Conservation (phyloP, 495 filamentous ascomycete genomes). For the Podospora anserina region DNA sequence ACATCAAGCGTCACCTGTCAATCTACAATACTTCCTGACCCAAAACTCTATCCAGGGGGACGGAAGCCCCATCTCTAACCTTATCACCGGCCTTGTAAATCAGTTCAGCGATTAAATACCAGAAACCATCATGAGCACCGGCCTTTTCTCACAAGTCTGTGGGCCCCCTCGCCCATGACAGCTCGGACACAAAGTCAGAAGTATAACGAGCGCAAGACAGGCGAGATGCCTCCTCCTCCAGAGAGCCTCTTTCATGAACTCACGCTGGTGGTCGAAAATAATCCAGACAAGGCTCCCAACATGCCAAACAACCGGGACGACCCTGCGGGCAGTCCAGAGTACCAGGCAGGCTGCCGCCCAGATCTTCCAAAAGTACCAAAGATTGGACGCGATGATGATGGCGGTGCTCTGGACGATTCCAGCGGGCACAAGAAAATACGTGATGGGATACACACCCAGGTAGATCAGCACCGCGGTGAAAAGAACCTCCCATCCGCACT, state of each 20-base stretch:
- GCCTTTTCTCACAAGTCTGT: not conserved
- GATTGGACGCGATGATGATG: not conserved
- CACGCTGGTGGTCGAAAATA: not conserved
- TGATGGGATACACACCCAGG: not conserved
- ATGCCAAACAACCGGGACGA: not conserved
- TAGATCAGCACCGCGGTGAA: not conserved
- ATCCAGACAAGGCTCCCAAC: not conserved
- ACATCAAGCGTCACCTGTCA: not conserved
- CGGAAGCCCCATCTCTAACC: too few relatives aligned
- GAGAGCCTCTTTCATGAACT: not conserved
- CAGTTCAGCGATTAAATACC: too few relatives aligned
- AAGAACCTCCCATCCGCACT: not conserved
- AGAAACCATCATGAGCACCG: too few relatives aligned
- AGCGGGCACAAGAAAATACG: not conserved
- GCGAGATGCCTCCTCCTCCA: not conserved
- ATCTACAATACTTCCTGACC: not conserved
- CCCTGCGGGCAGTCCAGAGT: too few relatives aligned
- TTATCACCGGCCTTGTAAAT: too few relatives aligned
- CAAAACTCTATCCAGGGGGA: too few relatives aligned
- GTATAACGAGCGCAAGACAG: not conserved
- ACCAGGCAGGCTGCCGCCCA: not conserved
- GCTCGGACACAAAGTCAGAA: not conserved
- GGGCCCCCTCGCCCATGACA: not conserved
- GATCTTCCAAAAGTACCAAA: not conserved
- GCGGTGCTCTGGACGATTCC: not conserved